Evolutionary conservation across 345 rosid genomes (phyloP).

Genomic region (Eucalyptus cladocalyx): DNA sequence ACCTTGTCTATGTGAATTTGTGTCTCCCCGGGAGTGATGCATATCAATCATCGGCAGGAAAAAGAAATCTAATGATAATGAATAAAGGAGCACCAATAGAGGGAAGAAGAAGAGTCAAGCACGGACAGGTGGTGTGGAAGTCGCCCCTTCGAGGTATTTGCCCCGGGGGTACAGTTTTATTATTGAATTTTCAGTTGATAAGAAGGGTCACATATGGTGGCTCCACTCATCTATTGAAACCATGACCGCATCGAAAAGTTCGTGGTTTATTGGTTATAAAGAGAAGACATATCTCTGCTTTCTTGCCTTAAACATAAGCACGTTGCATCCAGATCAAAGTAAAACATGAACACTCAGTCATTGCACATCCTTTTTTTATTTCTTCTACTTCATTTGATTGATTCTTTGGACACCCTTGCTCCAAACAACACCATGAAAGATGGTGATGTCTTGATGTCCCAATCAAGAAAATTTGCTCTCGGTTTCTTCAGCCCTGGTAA

Average conservation of each 20-base stretch:
- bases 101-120: not conserved
- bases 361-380: not conserved
- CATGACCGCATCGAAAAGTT: not conserved
- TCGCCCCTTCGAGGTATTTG: not conserved
- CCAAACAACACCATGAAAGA: conserved; percentile 16
- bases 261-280: not conserved
- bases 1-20: too few species aligned
- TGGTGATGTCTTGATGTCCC: conserved; percentile 25
- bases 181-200: too few species aligned
- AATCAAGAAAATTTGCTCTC: conserved; percentile 18
- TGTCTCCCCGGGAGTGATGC: too few species aligned
- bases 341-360: not conserved
- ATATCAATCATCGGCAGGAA: too few species aligned
- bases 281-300: not conserved
- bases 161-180: not conserved
- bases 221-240: not conserved
- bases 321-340: not conserved
- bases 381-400: not conserved
- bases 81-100: not conserved
- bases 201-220: not conserved
- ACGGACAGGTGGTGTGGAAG: not conserved
- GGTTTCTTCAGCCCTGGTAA: conserved; percentile 13
- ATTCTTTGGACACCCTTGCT: conserved; percentile 3
- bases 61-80: not conserved
- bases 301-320: not conserved